These are phyloP conservation scores for Heliamphora exappendiculata DNA, from an alignment of 148 eudicot genomes.

Conservation along the genomic window DNA sequence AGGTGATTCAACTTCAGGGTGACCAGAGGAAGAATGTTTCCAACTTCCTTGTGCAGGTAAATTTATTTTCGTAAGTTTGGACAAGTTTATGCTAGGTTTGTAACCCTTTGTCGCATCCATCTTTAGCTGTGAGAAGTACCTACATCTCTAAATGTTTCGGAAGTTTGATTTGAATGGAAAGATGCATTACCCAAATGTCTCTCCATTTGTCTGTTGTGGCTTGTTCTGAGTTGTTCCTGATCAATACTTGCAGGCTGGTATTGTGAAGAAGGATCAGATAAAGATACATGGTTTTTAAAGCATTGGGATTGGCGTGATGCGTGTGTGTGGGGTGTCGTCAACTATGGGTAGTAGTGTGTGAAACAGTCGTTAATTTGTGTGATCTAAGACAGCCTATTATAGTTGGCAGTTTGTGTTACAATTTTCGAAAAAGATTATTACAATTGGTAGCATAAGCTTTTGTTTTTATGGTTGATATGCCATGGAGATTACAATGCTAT, in stretches of 20 bases:
- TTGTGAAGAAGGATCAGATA: conserved; percentile 65
- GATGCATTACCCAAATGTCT: too few relatives aligned
- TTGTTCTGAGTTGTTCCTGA: background rate
- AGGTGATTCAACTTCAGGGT: conserved; percentile 71
- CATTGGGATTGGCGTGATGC: background rate
- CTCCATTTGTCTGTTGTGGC: background rate
- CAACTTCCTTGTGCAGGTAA: conserved; percentile 44
- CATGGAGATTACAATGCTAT: background rate
- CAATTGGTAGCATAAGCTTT: background rate
- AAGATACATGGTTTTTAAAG: conserved; percentile 81
- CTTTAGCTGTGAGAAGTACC: too few relatives aligned
- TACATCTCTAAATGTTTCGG: too few relatives aligned
- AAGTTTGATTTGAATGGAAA: too few relatives aligned
- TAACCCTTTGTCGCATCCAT: too few relatives aligned
- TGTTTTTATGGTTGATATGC: background rate
- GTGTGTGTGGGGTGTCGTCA: background rate
- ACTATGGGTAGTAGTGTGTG: background rate
- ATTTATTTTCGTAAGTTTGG: too few relatives aligned
- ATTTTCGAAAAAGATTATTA: background rate
- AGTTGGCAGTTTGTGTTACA: background rate
- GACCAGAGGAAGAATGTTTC: conserved; percentile 86
- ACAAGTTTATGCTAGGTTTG: too few relatives aligned
- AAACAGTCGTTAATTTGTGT: background rate
- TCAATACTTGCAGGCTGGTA: conserved; percentile 23
- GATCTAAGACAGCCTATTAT: background rate